Evolutionary conservation across 352 stramenopile genomes (phyloP).

Genomic region (Peronosclerospora sorghi): DNA sequence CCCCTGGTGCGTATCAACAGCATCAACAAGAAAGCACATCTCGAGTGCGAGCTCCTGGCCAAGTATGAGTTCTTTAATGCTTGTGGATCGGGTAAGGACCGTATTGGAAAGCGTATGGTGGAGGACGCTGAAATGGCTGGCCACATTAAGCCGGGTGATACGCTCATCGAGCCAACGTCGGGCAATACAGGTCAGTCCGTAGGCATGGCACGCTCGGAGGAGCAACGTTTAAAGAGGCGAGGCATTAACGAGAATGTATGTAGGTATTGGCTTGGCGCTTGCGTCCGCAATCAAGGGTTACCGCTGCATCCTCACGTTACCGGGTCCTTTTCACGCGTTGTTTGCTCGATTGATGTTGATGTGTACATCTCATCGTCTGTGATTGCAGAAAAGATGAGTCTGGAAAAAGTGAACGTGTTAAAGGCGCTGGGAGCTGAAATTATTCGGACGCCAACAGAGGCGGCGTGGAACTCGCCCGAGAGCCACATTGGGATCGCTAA

Average conservation of each 20-base stretch:
- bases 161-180: slow-evolving; percentile 95
- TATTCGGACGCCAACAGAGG: slow-evolving; percentile 93
- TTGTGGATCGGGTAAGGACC: slow-evolving; percentile 87
- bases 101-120: slow-evolving; percentile 87
- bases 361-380: no score
- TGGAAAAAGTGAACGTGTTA: slow-evolving; percentile 94
- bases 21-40: slow-evolving; percentile 90
- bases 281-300: slow-evolving; percentile 95
- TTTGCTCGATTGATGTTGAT: no score
- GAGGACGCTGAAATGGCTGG: slow-evolving; percentile 87
- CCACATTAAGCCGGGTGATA: slow-evolving; percentile 90
- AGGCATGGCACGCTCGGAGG: no score
- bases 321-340: no score
- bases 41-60: slow-evolving; percentile 88
- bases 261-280: slow-evolving; percentile 95
- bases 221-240: no score
- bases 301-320: slow-evolving; percentile 87
- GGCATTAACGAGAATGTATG: no score
- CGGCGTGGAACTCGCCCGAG: slow-evolving; percentile 91
- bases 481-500: slow-evolving; percentile 91
- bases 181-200: slow-evolving; percentile 98
- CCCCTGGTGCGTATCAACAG: slow-evolving; percentile 89
- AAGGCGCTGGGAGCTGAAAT: slow-evolving; percentile 95
- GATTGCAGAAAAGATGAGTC: slow-evolving; percentile 95
- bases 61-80: slow-evolving; percentile 98